Base-by-base conservation (phyloP, 495 filamentous ascomycete genomes). In the Penicillium cataractarum region DNA sequence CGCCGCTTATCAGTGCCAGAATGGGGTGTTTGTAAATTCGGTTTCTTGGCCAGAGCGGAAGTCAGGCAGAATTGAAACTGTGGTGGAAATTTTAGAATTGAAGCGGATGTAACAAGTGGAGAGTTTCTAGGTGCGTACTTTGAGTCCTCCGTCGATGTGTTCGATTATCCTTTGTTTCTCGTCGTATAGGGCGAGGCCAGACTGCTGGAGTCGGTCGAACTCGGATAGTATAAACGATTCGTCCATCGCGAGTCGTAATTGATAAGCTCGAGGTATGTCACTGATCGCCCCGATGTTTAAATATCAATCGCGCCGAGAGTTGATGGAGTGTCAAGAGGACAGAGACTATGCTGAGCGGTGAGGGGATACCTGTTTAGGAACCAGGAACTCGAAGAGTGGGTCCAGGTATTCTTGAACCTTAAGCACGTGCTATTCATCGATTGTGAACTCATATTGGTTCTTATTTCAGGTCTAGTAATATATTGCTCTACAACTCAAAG, bases 1-100 rank as follows among this genome's bases (percentile, higher is more conserved):
- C 29, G 26, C 2, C 4, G 49, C 5, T 52, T 27, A 12, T n/a
- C 29, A 5, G 26, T n/a, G 26, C 8, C 13, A 19, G 49, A 32
- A 17, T 52, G 49, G 13, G 49, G 49, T n/a, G 49, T 29, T 52
- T 52, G 49, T n/a, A 52, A 52, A 6, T 12, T 52, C 12, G 49
- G 49, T 19, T 52, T 52, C 27, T 32, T 52, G 2, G 49, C 24
- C 4, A 52, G 26, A 52, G 49, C 49, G 12, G 49, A 52, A 29
- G 49, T 52, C 13, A 52, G 15, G 21, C 49, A 52, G 6, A 52
- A 52, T 52, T 52, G 49, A 6, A 29, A 52, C 49, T 52, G 9
- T 9, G 13, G n/a, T 19, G 49, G n/a, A 6, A n/a, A 8, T 17
- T 13, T 52, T 21, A 52, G 49, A 9, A 19, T n/a, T n/a, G n/a